phyloP scores from a whole-genome alignment of 805 yeast genomes.

The Clavispora carvajalis region DNA sequence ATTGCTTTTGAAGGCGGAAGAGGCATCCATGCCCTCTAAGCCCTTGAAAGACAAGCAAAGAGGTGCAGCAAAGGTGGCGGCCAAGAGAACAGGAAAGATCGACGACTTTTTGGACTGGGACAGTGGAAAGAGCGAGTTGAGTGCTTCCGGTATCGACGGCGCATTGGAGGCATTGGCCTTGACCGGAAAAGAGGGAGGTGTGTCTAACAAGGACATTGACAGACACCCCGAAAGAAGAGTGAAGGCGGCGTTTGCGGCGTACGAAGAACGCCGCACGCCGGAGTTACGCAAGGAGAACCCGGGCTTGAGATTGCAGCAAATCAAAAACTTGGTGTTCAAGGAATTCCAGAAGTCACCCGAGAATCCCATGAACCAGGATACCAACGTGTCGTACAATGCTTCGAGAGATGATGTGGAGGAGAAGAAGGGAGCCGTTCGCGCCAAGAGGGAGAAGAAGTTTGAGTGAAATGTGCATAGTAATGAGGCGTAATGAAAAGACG shows the following conservation, averaged over 20 bases:
- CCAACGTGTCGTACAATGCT: slow-evolving; percentile 61
- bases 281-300: slow-evolving; percentile 71
- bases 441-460: slow-evolving; percentile 41
- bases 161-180: slow-evolving; percentile 75
- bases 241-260: slow-evolving; percentile 73
- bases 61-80: slow-evolving; percentile 65
- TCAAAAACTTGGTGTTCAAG: slow-evolving; percentile 66
- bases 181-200: slow-evolving; percentile 53
- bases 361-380: slow-evolving; percentile 79
- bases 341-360: slow-evolving; percentile 78
- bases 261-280: slow-evolving; percentile 66
- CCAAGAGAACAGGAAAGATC: slow-evolving; percentile 53
- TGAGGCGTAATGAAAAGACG: neutral
- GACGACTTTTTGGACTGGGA: slow-evolving; percentile 62
- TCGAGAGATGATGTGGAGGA: slow-evolving; percentile 42
- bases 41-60: slow-evolving; percentile 49
- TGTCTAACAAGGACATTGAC: slow-evolving; percentile 59
- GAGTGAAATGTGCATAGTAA: too few relatives aligned
- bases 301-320: slow-evolving; percentile 73
- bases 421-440: slow-evolving; percentile 45
- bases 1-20: slow-evolving; percentile 58
- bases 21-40: slow-evolving; percentile 56
- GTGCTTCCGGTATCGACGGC: slow-evolving; percentile 71
- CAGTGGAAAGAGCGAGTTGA: slow-evolving; percentile 45
- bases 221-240: slow-evolving; percentile 87